A percentile compares a stretch with the other conserved stretches of the same genome.
These are phyloP conservation scores for Sclerotinia borealis DNA, from an alignment of 2,329 filamentous ascomycete species.

Conservation along the genomic window DNA sequence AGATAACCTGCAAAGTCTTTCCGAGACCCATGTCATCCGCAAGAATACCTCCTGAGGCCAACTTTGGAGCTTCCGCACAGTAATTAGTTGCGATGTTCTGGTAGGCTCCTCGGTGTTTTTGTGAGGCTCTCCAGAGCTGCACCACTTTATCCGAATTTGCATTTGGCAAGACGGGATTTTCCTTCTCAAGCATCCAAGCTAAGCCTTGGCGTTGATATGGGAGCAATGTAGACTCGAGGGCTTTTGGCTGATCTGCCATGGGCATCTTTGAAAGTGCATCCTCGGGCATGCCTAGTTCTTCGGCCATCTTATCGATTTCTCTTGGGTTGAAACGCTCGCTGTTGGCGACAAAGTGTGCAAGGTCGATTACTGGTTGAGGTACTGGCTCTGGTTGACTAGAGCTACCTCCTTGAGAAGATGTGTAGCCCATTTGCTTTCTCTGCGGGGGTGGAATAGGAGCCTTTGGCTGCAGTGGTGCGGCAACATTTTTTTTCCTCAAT, in stretches of 20 bases:
- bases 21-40: conserved; percentile 94
- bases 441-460: conserved; percentile 48
- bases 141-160: conserved; percentile 54
- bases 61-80: conserved; percentile 50
- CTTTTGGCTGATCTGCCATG: conserved; percentile 60
- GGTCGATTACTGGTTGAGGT: conserved; percentile 18
- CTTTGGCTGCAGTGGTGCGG: conserved; percentile 44
- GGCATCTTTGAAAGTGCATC: conserved; percentile 65
- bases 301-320: conserved; percentile 65
- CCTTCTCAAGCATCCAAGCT: conserved; percentile 74
- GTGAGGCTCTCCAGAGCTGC: conserved; percentile 67
- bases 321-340: conserved; percentile 61
- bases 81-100: conserved; percentile 69
- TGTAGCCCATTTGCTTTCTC: conserved; percentile 27
- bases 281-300: conserved; percentile 48
- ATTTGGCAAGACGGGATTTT: conserved; percentile 60
- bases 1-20: conserved; percentile 83
- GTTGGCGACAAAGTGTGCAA: conserved; percentile 54
- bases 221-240: conserved; percentile 61
- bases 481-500: conserved; percentile 23
- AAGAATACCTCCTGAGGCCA: conserved; percentile 77
- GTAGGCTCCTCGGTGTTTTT: conserved; percentile 40
- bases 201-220: conserved; percentile 76
- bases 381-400: conserved; percentile 15
- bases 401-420: conserved; percentile 22